Base-by-base conservation (phyloP, 1,139 yeast genomes). In the Candida albicans region DNA sequence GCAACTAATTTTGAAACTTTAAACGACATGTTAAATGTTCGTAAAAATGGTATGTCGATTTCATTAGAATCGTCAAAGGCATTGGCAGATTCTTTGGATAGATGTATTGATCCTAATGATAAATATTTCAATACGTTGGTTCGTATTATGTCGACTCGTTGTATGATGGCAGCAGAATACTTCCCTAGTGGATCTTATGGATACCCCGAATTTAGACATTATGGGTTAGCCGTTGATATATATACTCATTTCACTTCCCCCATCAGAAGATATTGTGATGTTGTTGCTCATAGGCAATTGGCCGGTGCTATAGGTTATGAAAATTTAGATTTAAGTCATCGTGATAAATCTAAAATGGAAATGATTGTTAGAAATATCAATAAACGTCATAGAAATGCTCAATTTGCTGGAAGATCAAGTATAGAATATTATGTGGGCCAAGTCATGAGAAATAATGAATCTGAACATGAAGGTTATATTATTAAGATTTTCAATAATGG, bases 141-240 rank as follows among this genome's bases (percentile, higher is more conserved):
- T 8, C 84, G 99, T 67, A 93, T 95, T 52, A 87, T 93, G 96
- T 95, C 98, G 6, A 95, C 99, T 0, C 79, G 99, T 59, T 93
- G 99, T 68, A 95, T 95, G 99, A 88, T 90, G 87, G 96, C 99
- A 2, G 99, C 99, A 1, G 98, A 93, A 59, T 95, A 95, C 62
- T 95, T 95, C 72, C 84, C 96, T 7, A 81, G 96, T 0, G 99
- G 99, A n/a, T 81, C 87, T 12, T 88, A 77, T 57, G 88, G 96
- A 7, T 88, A 88, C 58, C 83, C 96, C n/a, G 99, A 95, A 53
- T 95, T 89, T 69, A 82, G 84, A 49, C 99, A 95, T 73, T 95
- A 95, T 65, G 99, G 99, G 61, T 76, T 95, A 48, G 99, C 99
- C 1, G 91, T 93, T 43, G 97, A 90, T 56, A 95, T 95, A 38